Percentiles rank a stretch among this genome's conserved stretches.
Evolutionary conservation across 495 filamentous ascomycete genomes (phyloP).

Genomic region (Talaromyces trachyspermus): DNA sequence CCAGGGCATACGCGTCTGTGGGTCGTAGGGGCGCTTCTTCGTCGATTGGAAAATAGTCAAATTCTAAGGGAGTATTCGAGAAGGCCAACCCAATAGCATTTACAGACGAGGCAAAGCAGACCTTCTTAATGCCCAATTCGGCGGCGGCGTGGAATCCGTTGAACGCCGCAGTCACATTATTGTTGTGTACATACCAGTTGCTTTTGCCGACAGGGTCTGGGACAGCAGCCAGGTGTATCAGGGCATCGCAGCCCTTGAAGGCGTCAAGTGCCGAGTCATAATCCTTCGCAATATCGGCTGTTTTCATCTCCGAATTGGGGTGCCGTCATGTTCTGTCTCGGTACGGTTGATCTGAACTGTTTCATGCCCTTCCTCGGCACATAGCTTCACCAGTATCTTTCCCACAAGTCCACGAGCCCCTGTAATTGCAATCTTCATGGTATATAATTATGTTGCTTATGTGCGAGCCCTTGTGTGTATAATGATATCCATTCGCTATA

Average conservation of each 20-base stretch:
- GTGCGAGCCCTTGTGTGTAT: too few species aligned
- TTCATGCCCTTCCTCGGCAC: slow-evolving; percentile 10
- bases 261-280: slow-evolving; percentile 13
- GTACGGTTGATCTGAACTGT: slow-evolving; percentile 17
- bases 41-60: slow-evolving; percentile 19
- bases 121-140: slow-evolving; percentile 10
- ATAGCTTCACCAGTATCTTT: slow-evolving; percentile 7
- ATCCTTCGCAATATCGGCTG: slow-evolving; percentile 13
- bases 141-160: slow-evolving; percentile 15
- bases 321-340: slow-evolving; percentile 3
- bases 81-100: slow-evolving; percentile 16
- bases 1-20: slow-evolving; percentile 15
- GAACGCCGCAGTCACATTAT: slow-evolving; percentile 16
- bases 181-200: slow-evolving; percentile 15
- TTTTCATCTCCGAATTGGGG: slow-evolving; percentile 8
- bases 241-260: slow-evolving; percentile 14
- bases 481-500: too few species aligned
- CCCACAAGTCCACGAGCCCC: slow-evolving; percentile 17
- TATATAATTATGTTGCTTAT: too few species aligned
- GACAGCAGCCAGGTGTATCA: slow-evolving; percentile 17
- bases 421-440: slow-evolving; percentile 18
- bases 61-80: slow-evolving; percentile 12
- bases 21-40: slow-evolving; percentile 12
- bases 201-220: slow-evolving; percentile 14
- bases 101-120: slow-evolving; percentile 16